phyloP scores from a whole-genome alignment of 1,284 basidiomycete genomes.

The Erythrobasidium hasegawianum region DNA sequence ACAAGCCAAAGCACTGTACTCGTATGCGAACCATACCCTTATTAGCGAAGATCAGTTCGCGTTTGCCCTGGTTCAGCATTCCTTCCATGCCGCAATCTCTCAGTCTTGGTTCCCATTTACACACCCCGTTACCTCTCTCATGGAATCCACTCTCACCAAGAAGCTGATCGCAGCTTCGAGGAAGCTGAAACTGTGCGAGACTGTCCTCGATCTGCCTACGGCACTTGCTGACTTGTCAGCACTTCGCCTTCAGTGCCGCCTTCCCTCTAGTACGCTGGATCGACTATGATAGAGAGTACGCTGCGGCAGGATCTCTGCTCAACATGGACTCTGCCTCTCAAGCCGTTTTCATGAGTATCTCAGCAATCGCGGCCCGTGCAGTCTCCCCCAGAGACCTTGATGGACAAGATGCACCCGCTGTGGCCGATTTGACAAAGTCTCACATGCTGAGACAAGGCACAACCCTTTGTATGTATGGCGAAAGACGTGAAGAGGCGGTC shows the following conservation, averaged over 20 bases:
- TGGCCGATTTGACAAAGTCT: conserved; percentile 3
- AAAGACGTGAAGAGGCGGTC: conserved; percentile 9
- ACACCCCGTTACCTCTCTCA: background rate
- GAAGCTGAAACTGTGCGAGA: conserved; percentile 23
- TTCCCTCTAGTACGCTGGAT: conserved; percentile 31
- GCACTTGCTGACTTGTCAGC: background rate
- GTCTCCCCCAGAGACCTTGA: conserved; percentile 4
- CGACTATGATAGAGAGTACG: conserved; percentile 11
- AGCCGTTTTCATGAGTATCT: conserved; percentile 13
- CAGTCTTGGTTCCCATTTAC: background rate
- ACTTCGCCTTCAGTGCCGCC: conserved; percentile 9
- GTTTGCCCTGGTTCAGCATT: conserved; percentile 1
- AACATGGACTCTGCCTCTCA: conserved; percentile 19
- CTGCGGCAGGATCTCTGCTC: conserved; percentile 5
- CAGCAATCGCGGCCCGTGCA: conserved; percentile 11
- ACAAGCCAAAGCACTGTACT: conserved; percentile 29
- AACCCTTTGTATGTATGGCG: conserved; percentile 17
- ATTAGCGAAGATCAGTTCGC: background rate
- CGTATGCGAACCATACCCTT: background rate
- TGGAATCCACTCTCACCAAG: conserved; percentile 1
- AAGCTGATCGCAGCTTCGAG: conserved; percentile 3
- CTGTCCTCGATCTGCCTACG: background rate
- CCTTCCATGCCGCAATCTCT: background rate
- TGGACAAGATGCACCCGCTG: conserved; percentile 13
- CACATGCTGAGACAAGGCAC: conserved; percentile 2